Base-by-base conservation (phyloP, 2,329 filamentous ascomycete genomes). In the Polytolypa hystricis region DNA sequence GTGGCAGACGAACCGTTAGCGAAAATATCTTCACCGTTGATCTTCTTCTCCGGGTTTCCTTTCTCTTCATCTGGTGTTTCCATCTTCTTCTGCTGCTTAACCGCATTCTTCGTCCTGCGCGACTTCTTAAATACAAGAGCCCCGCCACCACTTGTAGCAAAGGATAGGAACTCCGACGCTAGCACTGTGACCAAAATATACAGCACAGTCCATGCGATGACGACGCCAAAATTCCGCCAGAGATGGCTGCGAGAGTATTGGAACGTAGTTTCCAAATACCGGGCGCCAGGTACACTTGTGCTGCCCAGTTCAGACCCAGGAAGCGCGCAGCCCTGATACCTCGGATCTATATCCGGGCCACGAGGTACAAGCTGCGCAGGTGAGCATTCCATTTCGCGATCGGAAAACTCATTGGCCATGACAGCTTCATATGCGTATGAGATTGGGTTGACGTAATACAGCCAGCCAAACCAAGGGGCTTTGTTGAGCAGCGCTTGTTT, bases 211-310 rank as follows among this genome's bases (percentile, higher is more conserved):
- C 84, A 91, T 0, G 79, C 83, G 46, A 87, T 76, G 1, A 91
- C 60, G 3, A 87, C 77, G 20, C 80, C 83, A 49, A 83, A 85
- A 53, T 89, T 86, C 3, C 83, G 75, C 66, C 77, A 81, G 0
- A 80, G 56, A 48, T 81, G 66, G 17, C 58, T 60, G 12, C 74
- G 62, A 0, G 25, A 46, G 41, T 78, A 79, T 30, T 69, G 61
- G 54, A 72, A 81, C 5, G 66, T 66, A 1, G 65, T 63, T 7
- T 60, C 46, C 2, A 80, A 51, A 47, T 80, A 82, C 15, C 59
- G 58, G 2, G 63, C 52, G 21, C 77, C 77, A 20, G 65, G 48
- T 9, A 81, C 69, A 3, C 53, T 60, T 1, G 61, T 60, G 14
- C 63, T 62, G 20, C 71, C 71, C 9, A 72, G 54, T 16, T 58